Evolutionary conservation across 768 basidiomycete species (phyloP).

Genomic region (Strobilomyces echinocephalus): DNA sequence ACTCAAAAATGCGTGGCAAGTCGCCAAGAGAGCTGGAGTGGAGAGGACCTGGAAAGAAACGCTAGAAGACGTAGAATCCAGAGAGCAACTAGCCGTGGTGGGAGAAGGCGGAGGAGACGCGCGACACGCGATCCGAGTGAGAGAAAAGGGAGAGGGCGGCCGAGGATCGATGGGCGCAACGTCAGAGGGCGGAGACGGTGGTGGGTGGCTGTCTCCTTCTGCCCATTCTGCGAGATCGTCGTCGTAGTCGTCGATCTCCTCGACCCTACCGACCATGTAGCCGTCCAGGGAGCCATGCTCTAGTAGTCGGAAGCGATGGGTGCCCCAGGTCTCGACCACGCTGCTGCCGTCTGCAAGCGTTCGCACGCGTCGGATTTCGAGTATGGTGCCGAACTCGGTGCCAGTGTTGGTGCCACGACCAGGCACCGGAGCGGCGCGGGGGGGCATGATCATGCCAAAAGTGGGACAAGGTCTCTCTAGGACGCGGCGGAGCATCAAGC

Average conservation of each 20-base stretch:
- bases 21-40: slow-evolving; percentile 37
- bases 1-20: slow-evolving; percentile 57
- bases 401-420: slow-evolving; percentile 20
- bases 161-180: not conserved
- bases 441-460: slow-evolving; percentile 92
- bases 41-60: slow-evolving; percentile 15
- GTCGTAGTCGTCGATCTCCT: slow-evolving; percentile 44
- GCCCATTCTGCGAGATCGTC: slow-evolving; percentile 31
- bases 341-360: slow-evolving; percentile 88
- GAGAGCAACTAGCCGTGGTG: not conserved
- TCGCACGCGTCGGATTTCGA: slow-evolving; percentile 81
- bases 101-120: slow-evolving; percentile 9
- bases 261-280: slow-evolving; percentile 81
- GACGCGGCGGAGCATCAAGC: slow-evolving; percentile 95
- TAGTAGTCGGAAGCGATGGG: slow-evolving; percentile 75
- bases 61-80: not conserved
- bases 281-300: slow-evolving; percentile 84
- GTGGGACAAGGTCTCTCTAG: slow-evolving; percentile 70
- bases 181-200: slow-evolving; percentile 13
- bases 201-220: slow-evolving; percentile 8
- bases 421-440: slow-evolving; percentile 32
- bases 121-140: slow-evolving; percentile 14
- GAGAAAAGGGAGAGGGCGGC: slow-evolving; percentile 8
- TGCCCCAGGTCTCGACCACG: slow-evolving; percentile 72
- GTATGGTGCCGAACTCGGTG: slow-evolving; percentile 83